These are phyloP conservation scores for Zygosaccharomyces sapae DNA, from an alignment of 1,139 yeast genomes.

Conservation along the genomic window DNA sequence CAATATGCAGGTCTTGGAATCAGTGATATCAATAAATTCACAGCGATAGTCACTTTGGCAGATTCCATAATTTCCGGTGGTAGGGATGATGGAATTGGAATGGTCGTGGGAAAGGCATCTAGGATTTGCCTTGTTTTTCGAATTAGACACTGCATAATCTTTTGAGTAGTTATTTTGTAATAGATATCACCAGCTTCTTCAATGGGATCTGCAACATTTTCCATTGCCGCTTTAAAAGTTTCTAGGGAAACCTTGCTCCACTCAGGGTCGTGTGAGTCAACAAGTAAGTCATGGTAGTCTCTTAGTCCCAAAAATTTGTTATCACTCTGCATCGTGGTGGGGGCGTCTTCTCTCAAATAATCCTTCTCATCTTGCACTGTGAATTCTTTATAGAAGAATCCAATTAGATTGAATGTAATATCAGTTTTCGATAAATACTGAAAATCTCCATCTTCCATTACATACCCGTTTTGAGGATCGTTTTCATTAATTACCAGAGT, in stretches of 20 bases:
- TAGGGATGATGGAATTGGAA: slow-evolving; percentile 23
- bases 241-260: slow-evolving; percentile 25
- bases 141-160: slow-evolving; percentile 39
- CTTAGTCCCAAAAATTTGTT: slow-evolving; percentile 34
- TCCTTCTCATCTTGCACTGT: slow-evolving; percentile 27
- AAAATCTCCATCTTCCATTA: slow-evolving; percentile 37
- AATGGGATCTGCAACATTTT: slow-evolving; percentile 43
- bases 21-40: slow-evolving; percentile 30
- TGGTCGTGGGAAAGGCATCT: slow-evolving; percentile 35
- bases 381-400: slow-evolving; percentile 37
- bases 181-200: slow-evolving; percentile 48
- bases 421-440: slow-evolving; percentile 46
- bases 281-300: slow-evolving; percentile 34
- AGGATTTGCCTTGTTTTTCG: slow-evolving; percentile 37
- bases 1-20: slow-evolving; percentile 28
- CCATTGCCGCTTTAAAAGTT: slow-evolving; percentile 33
- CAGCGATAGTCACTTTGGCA: slow-evolving; percentile 23
- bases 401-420: slow-evolving; percentile 39
- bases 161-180: slow-evolving; percentile 43
- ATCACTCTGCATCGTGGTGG: slow-evolving; percentile 3
- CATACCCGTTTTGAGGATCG: slow-evolving; percentile 30
- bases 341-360: slow-evolving; percentile 21
- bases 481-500: slow-evolving; percentile 36
- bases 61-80: slow-evolving; percentile 23
- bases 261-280: slow-evolving; percentile 23